phyloP scores from a whole-genome alignment of 2,329 filamentous ascomycete species.

The Eurotiales sp. region DNA sequence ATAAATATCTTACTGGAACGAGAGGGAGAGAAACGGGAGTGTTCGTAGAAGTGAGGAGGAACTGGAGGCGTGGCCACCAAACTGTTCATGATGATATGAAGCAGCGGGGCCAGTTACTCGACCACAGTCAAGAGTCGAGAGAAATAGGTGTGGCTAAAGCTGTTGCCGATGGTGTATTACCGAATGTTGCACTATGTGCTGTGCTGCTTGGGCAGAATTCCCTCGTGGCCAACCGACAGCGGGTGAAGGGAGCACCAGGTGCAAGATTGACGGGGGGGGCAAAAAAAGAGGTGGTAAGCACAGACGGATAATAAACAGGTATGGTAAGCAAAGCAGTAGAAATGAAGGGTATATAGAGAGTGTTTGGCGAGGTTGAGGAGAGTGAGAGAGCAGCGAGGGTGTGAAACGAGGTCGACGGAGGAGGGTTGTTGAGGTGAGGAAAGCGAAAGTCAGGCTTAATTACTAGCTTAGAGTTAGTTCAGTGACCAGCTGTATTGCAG shows the following conservation, averaged over 20 bases:
- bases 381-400: neutral
- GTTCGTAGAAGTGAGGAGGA: constrained; percentile 61
- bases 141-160: neutral
- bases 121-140: constrained; percentile 10
- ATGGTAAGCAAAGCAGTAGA: neutral
- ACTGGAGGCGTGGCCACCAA: constrained; percentile 56
- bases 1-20: constrained; percentile 51
- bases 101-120: constrained; percentile 24
- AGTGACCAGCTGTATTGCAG: too few relatives aligned
- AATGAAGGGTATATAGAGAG: neutral
- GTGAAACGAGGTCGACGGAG: constrained; percentile 3
- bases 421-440: constrained; percentile 5
- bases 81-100: constrained; percentile 55
- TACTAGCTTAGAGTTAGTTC: neutral
- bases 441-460: constrained; percentile 5
- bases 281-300: constrained; percentile 1
- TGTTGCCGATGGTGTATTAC: neutral
- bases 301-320: neutral
- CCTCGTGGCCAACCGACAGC: neutral
- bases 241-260: constrained; percentile 8
- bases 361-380: neutral
- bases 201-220: neutral
- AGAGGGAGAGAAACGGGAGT: constrained; percentile 57
- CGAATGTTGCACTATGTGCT: neutral
- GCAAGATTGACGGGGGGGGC: too few relatives aligned